Evolutionary conservation across 768 basidiomycete genomes (phyloP), one percentile per base, ranked within the genome.

Genomic region (Leccinum fibrillosum): DNA sequence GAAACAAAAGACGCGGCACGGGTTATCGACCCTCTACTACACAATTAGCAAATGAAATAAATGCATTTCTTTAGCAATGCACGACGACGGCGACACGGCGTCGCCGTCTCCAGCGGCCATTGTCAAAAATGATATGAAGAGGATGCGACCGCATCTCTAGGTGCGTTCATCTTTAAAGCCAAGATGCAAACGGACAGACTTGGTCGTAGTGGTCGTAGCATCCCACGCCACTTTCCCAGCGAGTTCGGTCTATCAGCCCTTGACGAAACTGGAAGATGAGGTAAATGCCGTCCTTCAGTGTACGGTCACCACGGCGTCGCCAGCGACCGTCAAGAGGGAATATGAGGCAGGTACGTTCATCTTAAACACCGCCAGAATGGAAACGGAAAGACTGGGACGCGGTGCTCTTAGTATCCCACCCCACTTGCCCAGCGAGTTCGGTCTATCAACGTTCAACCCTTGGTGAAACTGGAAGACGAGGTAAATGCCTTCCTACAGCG

Each of bases 261-360:
- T 64, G 0, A 12, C 34, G 13, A 52, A 50, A 25, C 60, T 62
- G 4, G 54, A 51, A 25, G 51, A 47, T 2, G 53, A 50, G 5
- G 30, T 68, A n/a, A 48, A 59, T 7, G 23, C 15, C 15, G 30
- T 61, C 6, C 54, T 59, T 35, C 42, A 15, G 8, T 26, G 35
- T 3, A 21, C 19, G 13, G 3, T 11, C 7, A 12, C 26, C 26
- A 2, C 37, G 19, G 9, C 10, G 21, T 12, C 4, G 9, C 44
- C 44, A 45, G 19, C 9, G 15, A 21, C 13, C 11, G 9, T 44
- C 42, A 44, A 11, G 42, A 44, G 4, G 9, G 42, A 44, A 35
- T 35, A 15, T 35, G 13, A 35, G 13, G 35, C 15, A 35, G 35
- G 30, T 1, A 10, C 30, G 11, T 32, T 32, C 30, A 32, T 32